Evolutionary conservation across 164 flowering plant genomes (phyloP), one percentile per base, ranked within the genome.

Genomic region (Chimonanthus praecox): DNA sequence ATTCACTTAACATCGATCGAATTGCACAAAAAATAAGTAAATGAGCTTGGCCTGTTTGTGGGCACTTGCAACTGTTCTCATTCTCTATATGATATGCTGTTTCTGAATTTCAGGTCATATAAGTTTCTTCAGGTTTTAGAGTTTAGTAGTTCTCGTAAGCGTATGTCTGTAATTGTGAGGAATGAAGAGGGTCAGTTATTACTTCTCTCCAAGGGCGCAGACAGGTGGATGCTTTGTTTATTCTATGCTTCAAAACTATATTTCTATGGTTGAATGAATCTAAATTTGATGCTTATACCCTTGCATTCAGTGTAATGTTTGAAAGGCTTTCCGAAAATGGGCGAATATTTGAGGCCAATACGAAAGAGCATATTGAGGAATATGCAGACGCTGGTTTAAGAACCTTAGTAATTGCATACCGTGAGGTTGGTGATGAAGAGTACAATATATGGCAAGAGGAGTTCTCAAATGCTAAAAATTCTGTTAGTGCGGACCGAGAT

Each of bases 121-220:
- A 74, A 87, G 79, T 94, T 92, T 82, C 92, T 94, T 81, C 85
- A 90, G 69, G 83, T 90, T 67, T 74, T 92, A 72, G 98, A 92
- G 82, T 94, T 94, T 79, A 90, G 84, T 73, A 90, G 94, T 82
- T 80, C 92, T 16, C 91, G 97, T 43, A 94, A 86, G 84, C 84
- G 97, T 75, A 94, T 94, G 98, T 94, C 98, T 8, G 97, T 94
- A 7, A 82, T 91, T 72, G 5, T 54, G 60, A 54, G 60, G 60
- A 54, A 7, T 54, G 60, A 9, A 54, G 60, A 54, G 72, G 86
- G 83, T 49, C 85, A 85, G 74, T 73, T 91, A 58, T 75, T 94
- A 71, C 89, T 94, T 71, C 89, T 91, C 46, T 85, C 83, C 88
- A 94, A 94, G 80, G 98, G 98, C 60, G 92, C 98, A 47, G 98